Conservation (phyloP, 495 filamentous ascomycete genomes). For the Penicillium egyptiacum region DNA sequence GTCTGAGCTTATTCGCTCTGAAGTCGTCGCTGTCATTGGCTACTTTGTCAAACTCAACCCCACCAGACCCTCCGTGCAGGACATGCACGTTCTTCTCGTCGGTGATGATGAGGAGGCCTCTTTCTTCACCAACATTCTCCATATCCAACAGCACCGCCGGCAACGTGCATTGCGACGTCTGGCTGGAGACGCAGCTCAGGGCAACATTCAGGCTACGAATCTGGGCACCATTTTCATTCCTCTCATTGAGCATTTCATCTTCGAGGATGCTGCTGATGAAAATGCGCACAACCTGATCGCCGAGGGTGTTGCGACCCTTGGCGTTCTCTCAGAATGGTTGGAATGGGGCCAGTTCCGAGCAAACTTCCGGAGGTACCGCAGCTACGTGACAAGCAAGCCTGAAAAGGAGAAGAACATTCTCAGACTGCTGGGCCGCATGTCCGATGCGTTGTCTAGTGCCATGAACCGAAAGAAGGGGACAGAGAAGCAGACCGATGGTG, state of each 20-base stretch:
- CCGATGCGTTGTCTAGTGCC: slow-evolving; percentile 66
- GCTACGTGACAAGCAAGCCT: slow-evolving; percentile 75
- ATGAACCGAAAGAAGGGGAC: slow-evolving; percentile 40
- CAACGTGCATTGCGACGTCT: slow-evolving; percentile 78
- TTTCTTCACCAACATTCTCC: slow-evolving; percentile 89
- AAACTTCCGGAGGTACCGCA: slow-evolving; percentile 74
- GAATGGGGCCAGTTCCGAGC: slow-evolving; percentile 92
- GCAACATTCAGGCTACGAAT: slow-evolving; percentile 67
- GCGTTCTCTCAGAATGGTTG: slow-evolving; percentile 67
- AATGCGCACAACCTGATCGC: slow-evolving; percentile 81
- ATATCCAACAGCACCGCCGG: slow-evolving; percentile 86
- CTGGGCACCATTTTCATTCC: slow-evolving; percentile 86
- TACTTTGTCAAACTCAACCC: slow-evolving; percentile 72
- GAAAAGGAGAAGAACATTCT: slow-evolving; percentile 85
- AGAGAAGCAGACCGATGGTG: slow-evolving; percentile 38
- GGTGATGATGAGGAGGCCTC: slow-evolving; percentile 83
- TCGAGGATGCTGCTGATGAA: slow-evolving; percentile 72
- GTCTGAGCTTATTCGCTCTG: slow-evolving; percentile 80
- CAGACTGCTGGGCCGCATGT: slow-evolving; percentile 73
- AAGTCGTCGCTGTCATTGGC: slow-evolving; percentile 75
- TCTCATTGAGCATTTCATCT: slow-evolving; percentile 89
- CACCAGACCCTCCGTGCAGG: slow-evolving; percentile 64
- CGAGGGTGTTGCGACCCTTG: slow-evolving; percentile 75
- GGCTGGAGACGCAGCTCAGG: slow-evolving; percentile 60
- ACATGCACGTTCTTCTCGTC: slow-evolving; percentile 72